Conservation (phyloP, 805 yeast species). For the Nakazawaea wickerhamii region DNA sequence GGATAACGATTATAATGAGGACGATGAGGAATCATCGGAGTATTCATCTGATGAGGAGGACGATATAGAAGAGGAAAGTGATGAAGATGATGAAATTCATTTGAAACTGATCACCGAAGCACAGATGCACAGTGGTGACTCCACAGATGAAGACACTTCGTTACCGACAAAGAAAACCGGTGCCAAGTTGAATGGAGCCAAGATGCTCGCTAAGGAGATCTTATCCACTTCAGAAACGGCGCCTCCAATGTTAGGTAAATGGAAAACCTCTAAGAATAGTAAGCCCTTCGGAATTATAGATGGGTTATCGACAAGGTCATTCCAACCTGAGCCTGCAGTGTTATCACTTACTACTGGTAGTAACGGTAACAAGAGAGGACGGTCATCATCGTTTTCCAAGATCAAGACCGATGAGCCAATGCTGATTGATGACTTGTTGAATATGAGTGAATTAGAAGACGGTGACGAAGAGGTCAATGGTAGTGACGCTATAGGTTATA, state of each 20-base stretch:
- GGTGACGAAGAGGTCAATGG: constrained; percentile 35
- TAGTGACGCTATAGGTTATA: constrained; percentile 4
- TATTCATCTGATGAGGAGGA: constrained; percentile 9
- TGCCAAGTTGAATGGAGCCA: constrained; percentile 49
- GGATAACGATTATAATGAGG: constrained; percentile 20
- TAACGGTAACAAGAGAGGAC: not conserved
- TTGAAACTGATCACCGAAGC: constrained; percentile 2
- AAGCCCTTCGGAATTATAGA: constrained; percentile 93
- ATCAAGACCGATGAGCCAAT: constrained; percentile 18
- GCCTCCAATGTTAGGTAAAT: constrained; percentile 90
- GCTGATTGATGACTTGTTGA: constrained; percentile 71
- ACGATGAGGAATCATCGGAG: constrained; percentile 18
- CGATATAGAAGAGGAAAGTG: constrained; percentile 18
- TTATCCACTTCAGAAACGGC: constrained; percentile 82
- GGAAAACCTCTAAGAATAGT: constrained; percentile 67
- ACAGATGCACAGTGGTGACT: constrained; percentile 61
- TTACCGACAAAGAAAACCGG: constrained; percentile 62
- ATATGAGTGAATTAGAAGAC: constrained; percentile 83
- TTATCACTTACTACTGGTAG: constrained; percentile 14
- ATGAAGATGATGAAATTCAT: constrained; percentile 19
- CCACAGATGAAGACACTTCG: constrained; percentile 89
- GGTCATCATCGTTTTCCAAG: not conserved
- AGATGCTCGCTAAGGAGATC: constrained; percentile 87
- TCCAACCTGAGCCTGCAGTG: constrained; percentile 40
- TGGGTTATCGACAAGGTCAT: constrained; percentile 84